Conservation (phyloP, 2,329 filamentous ascomycete genomes). For the Alternaria gansuensis region DNA sequence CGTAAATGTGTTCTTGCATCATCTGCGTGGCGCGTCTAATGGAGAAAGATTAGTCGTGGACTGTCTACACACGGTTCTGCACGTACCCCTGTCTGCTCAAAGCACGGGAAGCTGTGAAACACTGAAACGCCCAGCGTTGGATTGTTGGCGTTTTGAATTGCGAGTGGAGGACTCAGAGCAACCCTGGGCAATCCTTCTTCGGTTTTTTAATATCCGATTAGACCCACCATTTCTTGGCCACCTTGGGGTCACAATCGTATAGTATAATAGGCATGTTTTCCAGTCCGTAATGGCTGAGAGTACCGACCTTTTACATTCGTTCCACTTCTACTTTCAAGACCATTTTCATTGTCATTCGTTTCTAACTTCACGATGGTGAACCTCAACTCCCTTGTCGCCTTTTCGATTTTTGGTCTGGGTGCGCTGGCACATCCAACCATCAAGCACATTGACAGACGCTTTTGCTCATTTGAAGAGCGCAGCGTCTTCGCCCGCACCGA, state of each 20-base stretch:
- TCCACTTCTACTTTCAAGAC: background rate
- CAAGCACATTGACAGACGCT: constrained; percentile 37
- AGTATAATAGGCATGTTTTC: background rate
- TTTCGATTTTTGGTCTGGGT: constrained; percentile 29
- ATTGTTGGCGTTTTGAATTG: background rate
- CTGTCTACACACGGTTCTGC: background rate
- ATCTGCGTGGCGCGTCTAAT: background rate
- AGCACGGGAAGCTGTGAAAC: background rate
- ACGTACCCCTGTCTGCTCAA: background rate
- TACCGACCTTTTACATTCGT: background rate
- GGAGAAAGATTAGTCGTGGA: background rate
- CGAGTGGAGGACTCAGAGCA: background rate
- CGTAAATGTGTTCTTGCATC: background rate
- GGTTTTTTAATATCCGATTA: constrained; percentile 1
- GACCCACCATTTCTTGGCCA: background rate
- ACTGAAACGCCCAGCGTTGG: constrained; percentile 3
- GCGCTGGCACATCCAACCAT: constrained; percentile 38
- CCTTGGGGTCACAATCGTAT: background rate
- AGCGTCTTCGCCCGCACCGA: constrained; percentile 26
- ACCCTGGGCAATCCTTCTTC: constrained; percentile 1
- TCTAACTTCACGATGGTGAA: constrained; percentile 27
- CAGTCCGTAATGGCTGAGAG: background rate
- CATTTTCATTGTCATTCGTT: background rate
- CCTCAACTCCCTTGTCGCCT: constrained; percentile 26
- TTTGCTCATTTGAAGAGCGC: constrained; percentile 30